A percentile compares a stretch with the other conserved stretches of the same genome.
phyloP scores from a whole-genome alignment of 805 yeast species.

The Maudiozyma bulderi region DNA sequence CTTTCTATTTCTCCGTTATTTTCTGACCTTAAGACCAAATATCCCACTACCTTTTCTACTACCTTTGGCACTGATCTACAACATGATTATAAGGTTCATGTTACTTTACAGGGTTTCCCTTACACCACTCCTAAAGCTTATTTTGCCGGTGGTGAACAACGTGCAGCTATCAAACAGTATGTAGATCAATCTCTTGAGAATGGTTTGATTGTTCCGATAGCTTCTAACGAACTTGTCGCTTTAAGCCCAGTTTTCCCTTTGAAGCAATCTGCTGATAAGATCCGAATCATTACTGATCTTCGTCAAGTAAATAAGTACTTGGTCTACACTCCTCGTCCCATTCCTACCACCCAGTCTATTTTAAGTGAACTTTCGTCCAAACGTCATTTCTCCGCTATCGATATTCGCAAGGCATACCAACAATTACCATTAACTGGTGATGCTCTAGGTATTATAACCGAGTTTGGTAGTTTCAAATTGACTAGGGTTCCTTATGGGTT shows the following conservation, averaged over 20 bases:
- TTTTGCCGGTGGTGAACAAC: slow-evolving; percentile 1
- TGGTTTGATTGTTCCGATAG: slow-evolving; percentile 1
- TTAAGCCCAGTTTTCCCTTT: slow-evolving; percentile 2
- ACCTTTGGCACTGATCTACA: not conserved
- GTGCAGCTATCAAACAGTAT: not conserved
- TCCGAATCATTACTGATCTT: slow-evolving; percentile 3
- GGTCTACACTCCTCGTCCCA: slow-evolving; percentile 4
- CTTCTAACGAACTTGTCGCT: slow-evolving; percentile 2
- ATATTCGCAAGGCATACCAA: slow-evolving; percentile 6
- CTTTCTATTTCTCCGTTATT: not conserved
- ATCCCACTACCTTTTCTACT: not conserved
- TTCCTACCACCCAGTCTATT: slow-evolving; percentile 3
- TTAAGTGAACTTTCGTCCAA: slow-evolving; percentile 1
- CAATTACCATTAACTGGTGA: slow-evolving; percentile 6
- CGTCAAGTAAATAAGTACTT: slow-evolving; percentile 3
- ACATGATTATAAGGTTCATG: not conserved
- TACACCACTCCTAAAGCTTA: slow-evolving; percentile 1
- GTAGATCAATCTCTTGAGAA: slow-evolving; percentile 1
- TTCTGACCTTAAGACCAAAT: not conserved
- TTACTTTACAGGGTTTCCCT: not conserved
- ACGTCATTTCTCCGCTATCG: slow-evolving; percentile 5
- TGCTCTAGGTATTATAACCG: slow-evolving; percentile 2
- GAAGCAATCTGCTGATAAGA: slow-evolving; percentile 1
- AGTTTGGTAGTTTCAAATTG: slow-evolving; percentile 3
- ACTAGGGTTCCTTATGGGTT: not conserved